Base-by-base conservation (phyloP, 2,329 filamentous ascomycete genomes). In the Alternaria metachromatica region DNA sequence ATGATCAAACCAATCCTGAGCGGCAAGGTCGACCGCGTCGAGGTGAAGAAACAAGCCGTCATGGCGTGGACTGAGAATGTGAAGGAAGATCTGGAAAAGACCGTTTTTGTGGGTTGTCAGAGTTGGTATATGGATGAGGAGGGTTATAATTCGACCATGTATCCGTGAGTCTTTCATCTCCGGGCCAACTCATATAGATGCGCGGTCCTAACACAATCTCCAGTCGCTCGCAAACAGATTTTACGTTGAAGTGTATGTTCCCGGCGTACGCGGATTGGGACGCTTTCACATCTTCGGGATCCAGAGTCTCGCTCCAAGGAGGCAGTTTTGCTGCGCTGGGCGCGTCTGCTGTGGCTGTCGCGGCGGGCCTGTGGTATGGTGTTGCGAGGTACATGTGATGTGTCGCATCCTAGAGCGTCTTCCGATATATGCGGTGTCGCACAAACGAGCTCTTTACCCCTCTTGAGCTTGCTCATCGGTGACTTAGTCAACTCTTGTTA, bases 131-230 rank as follows among this genome's bases (percentile, higher is more conserved):
- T 50, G 48, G 48, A 50, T 30, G 48, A 50, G 48, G 25, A 50
- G 48, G 48, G 48, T n/a, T 50, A 50, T 5, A 50, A 50, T 23
- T 50, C 48, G 48, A 50, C 48, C 15, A 50, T 50, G 48, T 50
- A 50, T 30, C 48, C 48, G 48, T 50, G 8, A 50, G 48, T 18
- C 0, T 9, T 41, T 1, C n/a, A 0, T 30, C 3, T 37, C 11
- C 10, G 2, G 12, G 3, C 10, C 11, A 15, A 23, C 1, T 2
- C 25, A 2, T n/a, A 46, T 2, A 2, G 10, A 3, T 20, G 10
- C 18, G 4, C 2, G 2, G 28, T 33, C 1, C 50, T 53, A n/a
- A 53, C 5, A 37, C 2, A 3, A 12, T 18, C 28, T 20, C 5
- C 5, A 53, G 50, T 20, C 50, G 28, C 15, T 53, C 50, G 18